Conservation (phyloP, 1,284 basidiomycete genomes). For the Flammula alnicola region DNA sequence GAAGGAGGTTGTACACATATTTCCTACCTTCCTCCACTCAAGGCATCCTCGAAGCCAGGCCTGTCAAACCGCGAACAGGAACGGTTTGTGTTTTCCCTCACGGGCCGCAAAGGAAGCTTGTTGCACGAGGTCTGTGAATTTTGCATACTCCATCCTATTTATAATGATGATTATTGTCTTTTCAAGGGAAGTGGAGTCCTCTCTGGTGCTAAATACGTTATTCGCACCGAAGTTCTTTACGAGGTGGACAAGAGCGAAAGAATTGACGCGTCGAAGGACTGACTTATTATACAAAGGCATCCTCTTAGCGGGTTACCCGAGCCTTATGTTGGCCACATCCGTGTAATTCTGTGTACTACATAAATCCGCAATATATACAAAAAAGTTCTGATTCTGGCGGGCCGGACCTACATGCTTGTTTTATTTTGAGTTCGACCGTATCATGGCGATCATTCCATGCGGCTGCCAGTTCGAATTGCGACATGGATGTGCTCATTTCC, state of each 20-base stretch:
- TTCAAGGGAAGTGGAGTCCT: conserved; percentile 40
- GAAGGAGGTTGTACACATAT: conserved; percentile 56
- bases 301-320: too few species aligned
- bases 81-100: conserved; percentile 57
- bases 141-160: neutral
- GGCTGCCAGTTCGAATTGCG: neutral
- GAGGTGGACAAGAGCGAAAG: conserved; percentile 38
- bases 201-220: conserved; percentile 43
- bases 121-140: conserved; percentile 36
- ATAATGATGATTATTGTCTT: conserved; percentile 11
- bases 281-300: too few species aligned
- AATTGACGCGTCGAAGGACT: conserved; percentile 25
- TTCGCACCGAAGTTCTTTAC: conserved; percentile 43
- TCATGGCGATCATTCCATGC: conserved; percentile 8
- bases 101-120: conserved; percentile 37
- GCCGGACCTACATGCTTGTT: too few species aligned
- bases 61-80: conserved; percentile 52
- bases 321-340: too few species aligned
- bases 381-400: too few species aligned
- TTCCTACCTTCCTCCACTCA: conserved; percentile 48
- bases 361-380: too few species aligned
- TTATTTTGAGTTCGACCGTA: neutral
- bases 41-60: conserved; percentile 49
- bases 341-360: too few species aligned
- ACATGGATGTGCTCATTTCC: neutral